phyloP scores from a whole-genome alignment of 257 asterid species.

The Salvia miltiorrhiza region DNA sequence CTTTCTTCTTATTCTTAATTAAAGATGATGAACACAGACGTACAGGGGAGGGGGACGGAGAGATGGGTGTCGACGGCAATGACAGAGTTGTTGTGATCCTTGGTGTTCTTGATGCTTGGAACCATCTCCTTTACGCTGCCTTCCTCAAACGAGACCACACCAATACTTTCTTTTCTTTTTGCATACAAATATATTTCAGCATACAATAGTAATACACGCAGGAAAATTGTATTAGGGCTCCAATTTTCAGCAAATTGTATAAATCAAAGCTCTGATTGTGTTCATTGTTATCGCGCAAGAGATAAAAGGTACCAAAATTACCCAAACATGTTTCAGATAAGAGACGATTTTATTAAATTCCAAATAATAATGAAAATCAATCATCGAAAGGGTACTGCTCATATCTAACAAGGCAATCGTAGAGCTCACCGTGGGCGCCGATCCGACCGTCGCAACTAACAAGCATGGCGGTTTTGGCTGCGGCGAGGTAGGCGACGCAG shows the following conservation, averaged over 20 bases:
- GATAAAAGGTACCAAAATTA: not conserved
- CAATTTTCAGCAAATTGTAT: not conserved
- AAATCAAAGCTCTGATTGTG: not conserved
- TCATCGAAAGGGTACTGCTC: slow-evolving; percentile 75
- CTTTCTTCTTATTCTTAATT: no score
- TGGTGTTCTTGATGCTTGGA: slow-evolving; percentile 93
- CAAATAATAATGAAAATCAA: not conserved
- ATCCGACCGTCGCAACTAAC: slow-evolving; percentile 44
- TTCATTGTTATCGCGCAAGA: not conserved
- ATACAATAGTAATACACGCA: no score
- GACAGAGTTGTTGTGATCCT: no score
- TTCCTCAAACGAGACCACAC: slow-evolving; percentile 37
- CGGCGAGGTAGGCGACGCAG: slow-evolving; percentile 50
- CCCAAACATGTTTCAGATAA: not conserved
- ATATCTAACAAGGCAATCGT: slow-evolving; percentile 64
- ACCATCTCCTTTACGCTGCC: slow-evolving; percentile 71
- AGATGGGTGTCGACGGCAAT: no score
- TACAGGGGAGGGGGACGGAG: no score
- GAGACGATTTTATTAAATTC: not conserved
- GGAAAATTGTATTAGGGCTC: not conserved
- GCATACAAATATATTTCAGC: slow-evolving; percentile 1
- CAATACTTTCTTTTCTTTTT: not conserved
- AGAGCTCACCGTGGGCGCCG: slow-evolving; percentile 50
- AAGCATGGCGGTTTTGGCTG: slow-evolving; percentile 47
- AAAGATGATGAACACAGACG: no score